Evolutionary conservation across 805 yeast genomes (phyloP), one percentile per base, ranked within the genome.

Genomic region (Kodamaea hsintzibuensis): DNA sequence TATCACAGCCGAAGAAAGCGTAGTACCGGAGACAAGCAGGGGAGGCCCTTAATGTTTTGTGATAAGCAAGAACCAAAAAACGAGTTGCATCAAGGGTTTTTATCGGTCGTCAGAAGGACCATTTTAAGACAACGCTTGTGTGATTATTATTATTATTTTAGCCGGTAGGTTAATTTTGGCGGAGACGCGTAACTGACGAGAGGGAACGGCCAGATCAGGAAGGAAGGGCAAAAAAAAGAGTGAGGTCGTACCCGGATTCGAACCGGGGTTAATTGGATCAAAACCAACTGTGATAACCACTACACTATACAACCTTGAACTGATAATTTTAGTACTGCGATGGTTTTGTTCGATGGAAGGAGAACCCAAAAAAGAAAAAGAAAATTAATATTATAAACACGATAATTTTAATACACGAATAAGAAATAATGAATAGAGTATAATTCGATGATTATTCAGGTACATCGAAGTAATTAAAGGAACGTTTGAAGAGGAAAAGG

Each of bases 241-340:
- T 5, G 33, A 83, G 88, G 87, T 83, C 89, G 82, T 82, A 81
- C 88, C 88, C 88, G 88, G 88, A 82, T 82, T 84, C 88, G 89
- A 84, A 84, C 88, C 83, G 88, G 88, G 87, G 88, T 84, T 82
- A 84, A 77, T 72, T 82, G 88, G 88, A 84, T 84, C 89, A 84
- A 81, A 84, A 84, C 88, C 88, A 82, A 82, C 78, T 78, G 88
- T 84, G 88, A 84, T 84, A 82, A 84, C 88, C 88, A 82, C 88
- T 84, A 84, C 88, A 83, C 88, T 82, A 84, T 81, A 82, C 75
- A 71, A 72, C 76, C 76, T 30, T 30, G 33, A 27, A 12, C 35
- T 30, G 35, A 5, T 2, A 10, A 9, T 3, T 30, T 30, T 30
- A 22, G 25, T n/a, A n/a, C n/a, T n/a, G n/a, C n/a, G n/a, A n/a